These are phyloP conservation scores for Ogataea pignaliae DNA, from an alignment of 805 yeast genomes.

Conservation along the genomic window DNA sequence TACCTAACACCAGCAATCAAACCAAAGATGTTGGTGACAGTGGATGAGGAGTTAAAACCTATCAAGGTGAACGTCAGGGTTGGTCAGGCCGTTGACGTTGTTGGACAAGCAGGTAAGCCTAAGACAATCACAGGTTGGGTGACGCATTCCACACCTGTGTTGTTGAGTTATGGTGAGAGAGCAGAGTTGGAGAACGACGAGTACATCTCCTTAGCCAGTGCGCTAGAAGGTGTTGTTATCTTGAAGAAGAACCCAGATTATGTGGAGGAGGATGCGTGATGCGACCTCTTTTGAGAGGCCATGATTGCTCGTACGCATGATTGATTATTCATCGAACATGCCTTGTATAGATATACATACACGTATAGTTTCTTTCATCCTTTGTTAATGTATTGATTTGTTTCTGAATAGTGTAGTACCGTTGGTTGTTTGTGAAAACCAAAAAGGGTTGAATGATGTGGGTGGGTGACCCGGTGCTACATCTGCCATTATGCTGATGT, in stretches of 20 bases:
- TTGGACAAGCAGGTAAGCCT: conserved; percentile 99
- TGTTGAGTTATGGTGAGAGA: conserved; percentile 88
- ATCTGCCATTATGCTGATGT: no score
- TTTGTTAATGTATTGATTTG: no score
- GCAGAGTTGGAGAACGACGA: conserved; percentile 97
- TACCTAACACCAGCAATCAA: conserved; percentile 83
- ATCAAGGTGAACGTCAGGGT: conserved; percentile 95
- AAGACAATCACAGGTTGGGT: conserved; percentile 99
- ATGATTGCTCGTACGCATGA: no score
- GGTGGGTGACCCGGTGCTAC: no score
- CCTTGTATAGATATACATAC: no score
- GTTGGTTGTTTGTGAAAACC: no score
- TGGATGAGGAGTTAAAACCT: conserved; percentile 87
- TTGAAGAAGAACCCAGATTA: conserved; percentile 86
- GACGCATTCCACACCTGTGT: conserved; percentile 95
- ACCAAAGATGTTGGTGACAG: conserved; percentile 90
- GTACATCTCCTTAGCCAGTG: conserved; percentile 73
- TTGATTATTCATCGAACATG: no score
- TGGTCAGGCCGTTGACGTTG: conserved; percentile 98
- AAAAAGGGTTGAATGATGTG: no score
- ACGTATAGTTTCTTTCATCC: no score
- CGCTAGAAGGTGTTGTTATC: conserved; percentile 91
- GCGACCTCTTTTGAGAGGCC: no score
- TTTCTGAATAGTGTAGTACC: no score
- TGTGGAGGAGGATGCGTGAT: conserved; percentile 40